Evolutionary conservation across 2,329 filamentous ascomycete genomes (phyloP).

Genomic region (Karstenula rhodostoma): DNA sequence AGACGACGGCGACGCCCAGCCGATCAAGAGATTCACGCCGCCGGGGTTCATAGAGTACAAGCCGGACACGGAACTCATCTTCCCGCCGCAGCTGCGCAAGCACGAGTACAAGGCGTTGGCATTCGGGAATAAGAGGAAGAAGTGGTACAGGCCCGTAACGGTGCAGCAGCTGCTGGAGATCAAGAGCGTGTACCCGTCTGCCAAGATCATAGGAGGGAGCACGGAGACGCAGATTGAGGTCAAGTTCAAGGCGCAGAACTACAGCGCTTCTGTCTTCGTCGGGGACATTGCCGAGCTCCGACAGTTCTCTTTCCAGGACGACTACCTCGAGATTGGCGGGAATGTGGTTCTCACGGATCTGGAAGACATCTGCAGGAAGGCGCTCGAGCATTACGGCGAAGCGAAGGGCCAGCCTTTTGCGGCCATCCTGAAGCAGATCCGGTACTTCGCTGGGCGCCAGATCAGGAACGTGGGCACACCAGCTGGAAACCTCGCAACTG

Average conservation of each 20-base stretch:
- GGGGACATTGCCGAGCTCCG: constrained; percentile 91
- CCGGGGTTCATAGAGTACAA: constrained; percentile 95
- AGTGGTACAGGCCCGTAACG: constrained; percentile 90
- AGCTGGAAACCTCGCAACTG: constrained; percentile 91
- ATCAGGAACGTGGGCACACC: constrained; percentile 98
- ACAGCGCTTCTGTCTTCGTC: constrained; percentile 88
- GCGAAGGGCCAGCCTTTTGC: constrained; percentile 78
- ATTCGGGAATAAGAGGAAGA: constrained; percentile 94
- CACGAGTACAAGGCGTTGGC: constrained; percentile 82
- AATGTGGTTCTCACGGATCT: constrained; percentile 93
- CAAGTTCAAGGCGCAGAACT: constrained; percentile 95
- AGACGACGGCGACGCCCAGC: constrained; percentile 47
- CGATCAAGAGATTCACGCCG: constrained; percentile 74
- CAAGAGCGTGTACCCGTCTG: constrained; percentile 82
- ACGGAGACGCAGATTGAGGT: constrained; percentile 98
- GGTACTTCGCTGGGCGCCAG: constrained; percentile 92
- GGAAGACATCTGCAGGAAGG: constrained; percentile 82
- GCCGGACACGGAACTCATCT: constrained; percentile 92
- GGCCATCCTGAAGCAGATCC: constrained; percentile 92
- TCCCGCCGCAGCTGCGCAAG: constrained; percentile 84
- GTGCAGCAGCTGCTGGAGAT: constrained; percentile 89
- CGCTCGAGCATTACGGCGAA: constrained; percentile 78
- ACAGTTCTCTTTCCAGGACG: constrained; percentile 79
- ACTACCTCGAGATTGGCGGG: constrained; percentile 88
- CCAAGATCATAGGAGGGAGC: constrained; percentile 94